phyloP scores from a whole-genome alignment of 495 filamentous ascomycete genomes.

The Neurospora sp. region DNA sequence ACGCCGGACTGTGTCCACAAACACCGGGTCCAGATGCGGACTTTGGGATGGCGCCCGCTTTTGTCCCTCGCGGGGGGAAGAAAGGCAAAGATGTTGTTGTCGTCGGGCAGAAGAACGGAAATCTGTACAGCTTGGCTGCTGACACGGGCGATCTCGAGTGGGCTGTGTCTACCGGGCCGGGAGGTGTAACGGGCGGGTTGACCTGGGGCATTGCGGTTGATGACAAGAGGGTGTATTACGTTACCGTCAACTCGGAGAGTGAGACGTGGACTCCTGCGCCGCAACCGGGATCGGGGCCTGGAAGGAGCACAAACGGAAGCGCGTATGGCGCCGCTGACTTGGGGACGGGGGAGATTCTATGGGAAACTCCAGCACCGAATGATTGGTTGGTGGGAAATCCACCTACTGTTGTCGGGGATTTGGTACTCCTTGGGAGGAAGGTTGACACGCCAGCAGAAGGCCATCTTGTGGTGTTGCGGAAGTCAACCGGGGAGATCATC shows the following conservation, averaged over 20 bases:
- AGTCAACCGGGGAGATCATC: constrained; percentile 2
- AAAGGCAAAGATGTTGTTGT: constrained; percentile 21
- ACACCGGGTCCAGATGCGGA: constrained; percentile 29
- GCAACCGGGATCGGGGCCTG: neutral
- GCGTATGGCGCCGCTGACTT: constrained; percentile 25
- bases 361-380: constrained; percentile 1
- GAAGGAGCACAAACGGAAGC: constrained; percentile 14
- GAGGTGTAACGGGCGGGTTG: constrained; percentile 19
- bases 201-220: constrained; percentile 33
- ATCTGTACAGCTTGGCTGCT: constrained; percentile 24
- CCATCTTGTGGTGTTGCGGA: neutral
- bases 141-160: constrained; percentile 21
- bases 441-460: neutral
- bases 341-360: constrained; percentile 9
- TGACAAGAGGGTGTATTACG: constrained; percentile 25
- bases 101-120: constrained; percentile 32
- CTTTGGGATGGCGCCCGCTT: constrained; percentile 35
- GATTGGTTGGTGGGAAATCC: neutral
- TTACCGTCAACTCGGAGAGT: constrained; percentile 16
- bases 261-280: constrained; percentile 12
- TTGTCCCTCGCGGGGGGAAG: constrained; percentile 11
- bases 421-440: neutral
- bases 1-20: constrained; percentile 15
- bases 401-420: constrained; percentile 3
- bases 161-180: constrained; percentile 20